Evolutionary conservation across 371 early-diverging fungal genomes (phyloP).

Genomic region (Nematocida homosporus): DNA sequence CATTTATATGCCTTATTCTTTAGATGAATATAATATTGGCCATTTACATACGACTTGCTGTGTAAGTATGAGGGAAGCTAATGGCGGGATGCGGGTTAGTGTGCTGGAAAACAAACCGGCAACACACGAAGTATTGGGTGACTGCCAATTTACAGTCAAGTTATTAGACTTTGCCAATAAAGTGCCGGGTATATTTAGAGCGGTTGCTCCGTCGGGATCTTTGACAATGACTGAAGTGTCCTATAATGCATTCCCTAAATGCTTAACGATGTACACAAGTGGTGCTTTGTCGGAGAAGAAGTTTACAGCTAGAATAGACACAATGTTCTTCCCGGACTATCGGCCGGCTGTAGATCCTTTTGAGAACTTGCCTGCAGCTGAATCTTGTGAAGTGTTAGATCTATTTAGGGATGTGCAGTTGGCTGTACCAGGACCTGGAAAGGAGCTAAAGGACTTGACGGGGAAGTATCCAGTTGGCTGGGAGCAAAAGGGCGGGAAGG

Average conservation of each 20-base stretch:
- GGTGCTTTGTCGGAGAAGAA: constrained; percentile 60
- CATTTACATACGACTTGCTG: constrained; percentile 64
- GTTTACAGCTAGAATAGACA: constrained; percentile 60
- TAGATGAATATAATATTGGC: constrained; percentile 66
- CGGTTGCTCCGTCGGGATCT: constrained; percentile 62
- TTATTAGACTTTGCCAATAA: constrained; percentile 61
- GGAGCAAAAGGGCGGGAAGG: constrained; percentile 22
- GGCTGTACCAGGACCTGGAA: background rate
- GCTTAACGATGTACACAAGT: constrained; percentile 65
- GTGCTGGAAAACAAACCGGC: constrained; percentile 56
- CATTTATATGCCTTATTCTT: constrained; percentile 65
- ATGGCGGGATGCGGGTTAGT: constrained; percentile 47
- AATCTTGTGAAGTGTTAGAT: constrained; percentile 43
- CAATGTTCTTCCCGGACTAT: constrained; percentile 44
- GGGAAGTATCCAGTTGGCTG: constrained; percentile 22
- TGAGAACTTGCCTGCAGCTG: constrained; percentile 21
- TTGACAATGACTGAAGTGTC: constrained; percentile 64
- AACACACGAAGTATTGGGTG: constrained; percentile 30
- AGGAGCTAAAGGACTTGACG: constrained; percentile 8
- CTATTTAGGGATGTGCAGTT: constrained; percentile 2
- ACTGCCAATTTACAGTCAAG: constrained; percentile 62
- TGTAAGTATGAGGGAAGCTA: constrained; percentile 60
- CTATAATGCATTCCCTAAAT: constrained; percentile 62
- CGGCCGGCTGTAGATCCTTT: constrained; percentile 43
- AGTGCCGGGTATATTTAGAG: constrained; percentile 61